Evolutionary conservation across 257 asterid species (phyloP).

Genomic region (Striga asiatica): DNA sequence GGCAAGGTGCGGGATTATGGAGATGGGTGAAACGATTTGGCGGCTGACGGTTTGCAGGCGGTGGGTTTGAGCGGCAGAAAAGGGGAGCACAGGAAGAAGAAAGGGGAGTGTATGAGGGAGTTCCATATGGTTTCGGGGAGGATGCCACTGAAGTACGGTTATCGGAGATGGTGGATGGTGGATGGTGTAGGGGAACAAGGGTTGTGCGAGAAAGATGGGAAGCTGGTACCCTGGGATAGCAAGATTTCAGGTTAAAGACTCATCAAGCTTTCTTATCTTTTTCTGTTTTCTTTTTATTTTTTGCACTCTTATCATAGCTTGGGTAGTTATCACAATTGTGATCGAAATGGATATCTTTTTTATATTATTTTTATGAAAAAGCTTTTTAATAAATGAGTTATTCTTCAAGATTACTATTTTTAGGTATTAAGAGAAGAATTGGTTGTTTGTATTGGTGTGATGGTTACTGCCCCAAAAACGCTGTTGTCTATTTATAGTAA

Average conservation of each 20-base stretch:
- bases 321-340: background rate
- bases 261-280: background rate
- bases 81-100: slow-evolving; percentile 70
- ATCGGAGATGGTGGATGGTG: slow-evolving; percentile 69
- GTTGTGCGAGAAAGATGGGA: slow-evolving; percentile 59
- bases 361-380: background rate
- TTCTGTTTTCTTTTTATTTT: background rate
- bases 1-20: slow-evolving; percentile 73
- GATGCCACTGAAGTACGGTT: slow-evolving; percentile 74
- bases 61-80: slow-evolving; percentile 78
- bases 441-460: too few species aligned
- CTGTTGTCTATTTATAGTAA: too few species aligned
- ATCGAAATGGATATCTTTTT: background rate
- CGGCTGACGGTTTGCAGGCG: slow-evolving; percentile 31
- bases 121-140: slow-evolving; percentile 58
- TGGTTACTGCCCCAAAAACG: too few species aligned
- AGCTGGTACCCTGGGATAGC: slow-evolving; percentile 58
- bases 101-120: slow-evolving; percentile 68
- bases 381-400: background rate
- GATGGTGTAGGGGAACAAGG: slow-evolving; percentile 75
- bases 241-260: slow-evolving; percentile 23
- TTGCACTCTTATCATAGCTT: background rate
- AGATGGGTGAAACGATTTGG: slow-evolving; percentile 76
- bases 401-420: background rate
- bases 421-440: background rate